phyloP scores from a whole-genome alignment of 768 basidiomycete genomes.

The Cyclocybe aegerita region DNA sequence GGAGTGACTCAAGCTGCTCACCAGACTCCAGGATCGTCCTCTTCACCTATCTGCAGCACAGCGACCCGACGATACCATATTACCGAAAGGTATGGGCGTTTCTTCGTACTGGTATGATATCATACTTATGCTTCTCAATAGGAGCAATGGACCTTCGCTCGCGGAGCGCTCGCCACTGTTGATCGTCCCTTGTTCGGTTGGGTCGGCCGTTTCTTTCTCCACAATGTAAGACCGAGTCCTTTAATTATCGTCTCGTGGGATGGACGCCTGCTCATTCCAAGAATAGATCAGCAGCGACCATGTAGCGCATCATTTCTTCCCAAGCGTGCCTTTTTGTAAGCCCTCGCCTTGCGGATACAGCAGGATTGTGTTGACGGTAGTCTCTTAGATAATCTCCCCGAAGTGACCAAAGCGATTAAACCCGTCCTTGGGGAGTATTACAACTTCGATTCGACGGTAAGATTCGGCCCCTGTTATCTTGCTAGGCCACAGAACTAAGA shows the following conservation, averaged over 20 bases:
- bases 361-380: not conserved
- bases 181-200: constrained; percentile 61
- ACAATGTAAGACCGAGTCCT: constrained; percentile 37
- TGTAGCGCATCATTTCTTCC: constrained; percentile 63
- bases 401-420: constrained; percentile 45
- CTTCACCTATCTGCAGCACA: constrained; percentile 63
- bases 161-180: constrained; percentile 60
- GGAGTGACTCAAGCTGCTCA: not conserved
- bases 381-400: constrained; percentile 46
- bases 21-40: constrained; percentile 49
- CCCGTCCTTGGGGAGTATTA: constrained; percentile 54
- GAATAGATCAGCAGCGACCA: constrained; percentile 47
- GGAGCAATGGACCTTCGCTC: constrained; percentile 58
- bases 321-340: constrained; percentile 59
- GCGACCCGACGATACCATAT: constrained; percentile 57
- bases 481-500: not conserved
- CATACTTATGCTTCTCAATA: constrained; percentile 10
- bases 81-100: constrained; percentile 40
- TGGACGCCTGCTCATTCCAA: not conserved
- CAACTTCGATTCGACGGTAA: constrained; percentile 57
- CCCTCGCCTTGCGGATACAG: constrained; percentile 1
- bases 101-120: not conserved
- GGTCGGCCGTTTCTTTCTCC: constrained; percentile 56
- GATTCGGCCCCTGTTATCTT: constrained; percentile 9
- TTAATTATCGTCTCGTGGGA: not conserved